Base-by-base conservation (phyloP, 2,329 filamentous ascomycete genomes). In the Scedosporium minutisporum region DNA sequence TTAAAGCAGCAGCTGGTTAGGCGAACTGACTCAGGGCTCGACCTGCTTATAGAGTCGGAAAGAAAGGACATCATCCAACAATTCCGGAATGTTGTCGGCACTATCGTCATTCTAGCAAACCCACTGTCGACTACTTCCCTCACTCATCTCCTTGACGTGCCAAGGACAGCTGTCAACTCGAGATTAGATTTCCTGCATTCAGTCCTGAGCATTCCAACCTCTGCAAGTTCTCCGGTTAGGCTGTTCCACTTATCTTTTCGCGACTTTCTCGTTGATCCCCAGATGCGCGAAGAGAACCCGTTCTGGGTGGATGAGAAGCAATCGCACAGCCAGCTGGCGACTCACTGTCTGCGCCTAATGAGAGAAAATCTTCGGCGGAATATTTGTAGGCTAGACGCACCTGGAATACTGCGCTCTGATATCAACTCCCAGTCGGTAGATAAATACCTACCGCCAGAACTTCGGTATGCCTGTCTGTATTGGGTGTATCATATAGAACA, bases 81-180 rank as follows among this genome's bases (percentile, higher is more conserved):
- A 16, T 42, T 68, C 1, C 70, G 64, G 66, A 74, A 80, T 63
- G 83, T 63, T 25, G 73, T 74, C 0, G 81, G 81, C 0, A 82
- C 82, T 63, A 84, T 71, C 68, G 81, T 84, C 65, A 85, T 77
- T 65, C 82, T 78, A 4, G 81, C 79, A 48, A 84, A 80, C 0
- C 82, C 82, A 60, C 84, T 71, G 48, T 76, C 68, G 4, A 70
- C 74, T 42, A 6, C 7, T 38, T 63, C 69, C 38, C 62, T 75
- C 6, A 64, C 65, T 7, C 33, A 55, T 29, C 65, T 74, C 25
- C 68, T 72, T 46, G 46, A 60, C 6, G 60, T 71, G 25, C 2
- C 53, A 9, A 10, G 58, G 57, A 51, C 55, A 1, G 64, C 2
- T 12, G 63, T 75, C 4, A 48, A 66, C 14, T 4, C 16, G 3